phyloP scores from a whole-genome alignment of 75 land plant species.

The Cunninghamia lanceolata region DNA sequence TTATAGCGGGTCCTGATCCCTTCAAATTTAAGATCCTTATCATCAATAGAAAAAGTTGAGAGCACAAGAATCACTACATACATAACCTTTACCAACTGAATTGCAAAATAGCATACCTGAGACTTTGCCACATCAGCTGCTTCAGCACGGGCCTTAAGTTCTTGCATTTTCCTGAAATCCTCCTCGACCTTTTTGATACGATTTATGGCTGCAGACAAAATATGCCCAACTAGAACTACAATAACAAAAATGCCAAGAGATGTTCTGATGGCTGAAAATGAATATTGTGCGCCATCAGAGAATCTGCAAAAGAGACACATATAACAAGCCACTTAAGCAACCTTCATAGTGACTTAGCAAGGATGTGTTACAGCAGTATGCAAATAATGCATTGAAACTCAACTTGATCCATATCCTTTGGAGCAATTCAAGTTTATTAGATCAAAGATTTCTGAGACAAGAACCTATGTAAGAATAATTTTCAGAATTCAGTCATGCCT shows the following conservation, averaged over 20 bases:
- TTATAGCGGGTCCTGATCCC: background rate
- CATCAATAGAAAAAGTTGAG: background rate
- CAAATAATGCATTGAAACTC: background rate
- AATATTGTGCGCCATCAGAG: constrained; percentile 22
- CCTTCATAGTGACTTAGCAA: background rate
- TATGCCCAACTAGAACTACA: constrained; percentile 32
- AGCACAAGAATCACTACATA: background rate
- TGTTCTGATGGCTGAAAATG: constrained; percentile 35
- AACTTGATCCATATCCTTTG: background rate
- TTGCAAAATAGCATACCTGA: constrained; percentile 21
- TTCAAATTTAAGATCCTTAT: background rate
- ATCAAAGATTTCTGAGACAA: background rate
- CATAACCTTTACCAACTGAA: background rate
- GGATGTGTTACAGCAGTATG: background rate
- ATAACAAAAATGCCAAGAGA: constrained; percentile 30
- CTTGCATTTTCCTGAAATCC: constrained; percentile 39
- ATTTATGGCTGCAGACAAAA: constrained; percentile 32
- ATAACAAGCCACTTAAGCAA: background rate
- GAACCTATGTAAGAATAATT: background rate
- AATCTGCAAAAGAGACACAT: constrained; percentile 29
- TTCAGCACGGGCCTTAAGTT: constrained; percentile 40
- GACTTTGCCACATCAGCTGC: constrained; percentile 51
- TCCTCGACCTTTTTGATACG: constrained; percentile 43
- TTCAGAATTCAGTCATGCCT: background rate
- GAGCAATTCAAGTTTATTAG: background rate